Percentiles rank a stretch among this genome's conserved stretches.
These are phyloP conservation scores for Apophysomyces ossiformis DNA, from an alignment of 371 early-diverging fungal species.

Conservation along the genomic window DNA sequence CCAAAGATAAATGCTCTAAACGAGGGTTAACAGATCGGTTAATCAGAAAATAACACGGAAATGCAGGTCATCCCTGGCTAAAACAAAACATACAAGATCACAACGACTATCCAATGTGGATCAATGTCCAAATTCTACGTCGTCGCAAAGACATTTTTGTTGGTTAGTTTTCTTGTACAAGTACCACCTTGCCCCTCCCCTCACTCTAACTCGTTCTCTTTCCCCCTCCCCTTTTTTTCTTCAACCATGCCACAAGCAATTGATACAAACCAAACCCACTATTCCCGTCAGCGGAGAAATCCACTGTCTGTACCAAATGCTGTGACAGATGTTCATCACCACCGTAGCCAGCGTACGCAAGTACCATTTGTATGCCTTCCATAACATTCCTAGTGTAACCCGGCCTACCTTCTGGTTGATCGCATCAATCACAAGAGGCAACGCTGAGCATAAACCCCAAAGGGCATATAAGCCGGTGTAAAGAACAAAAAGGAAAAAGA, in stretches of 20 bases:
- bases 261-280: slow-evolving; percentile 8
- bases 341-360: slow-evolving; percentile 10
- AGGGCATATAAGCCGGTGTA: slow-evolving; percentile 56
- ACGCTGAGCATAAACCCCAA: slow-evolving; percentile 44
- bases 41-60: slow-evolving; percentile 7
- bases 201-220: background rate
- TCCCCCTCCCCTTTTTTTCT: too few relatives aligned
- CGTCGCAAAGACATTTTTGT: background rate
- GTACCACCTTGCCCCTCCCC: background rate
- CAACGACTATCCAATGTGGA: slow-evolving; percentile 45
- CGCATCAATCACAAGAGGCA: slow-evolving; percentile 40
- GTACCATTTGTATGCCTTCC: slow-evolving; percentile 5
- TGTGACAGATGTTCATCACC: slow-evolving; percentile 11
- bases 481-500: slow-evolving; percentile 58
- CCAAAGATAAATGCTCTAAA: slow-evolving; percentile 47
- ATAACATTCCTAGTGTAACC: background rate
- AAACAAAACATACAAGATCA: slow-evolving; percentile 33
- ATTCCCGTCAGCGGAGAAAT: slow-evolving; percentile 6
- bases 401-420: slow-evolving; percentile 41
- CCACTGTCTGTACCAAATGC: slow-evolving; percentile 13
- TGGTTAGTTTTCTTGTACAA: background rate
- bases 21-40: background rate
- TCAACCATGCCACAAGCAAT: background rate
- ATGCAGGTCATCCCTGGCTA: too few relatives aligned
- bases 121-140: slow-evolving; percentile 33